phyloP scores from a whole-genome alignment of 768 basidiomycete species.

The Hortiboletus campestris region DNA sequence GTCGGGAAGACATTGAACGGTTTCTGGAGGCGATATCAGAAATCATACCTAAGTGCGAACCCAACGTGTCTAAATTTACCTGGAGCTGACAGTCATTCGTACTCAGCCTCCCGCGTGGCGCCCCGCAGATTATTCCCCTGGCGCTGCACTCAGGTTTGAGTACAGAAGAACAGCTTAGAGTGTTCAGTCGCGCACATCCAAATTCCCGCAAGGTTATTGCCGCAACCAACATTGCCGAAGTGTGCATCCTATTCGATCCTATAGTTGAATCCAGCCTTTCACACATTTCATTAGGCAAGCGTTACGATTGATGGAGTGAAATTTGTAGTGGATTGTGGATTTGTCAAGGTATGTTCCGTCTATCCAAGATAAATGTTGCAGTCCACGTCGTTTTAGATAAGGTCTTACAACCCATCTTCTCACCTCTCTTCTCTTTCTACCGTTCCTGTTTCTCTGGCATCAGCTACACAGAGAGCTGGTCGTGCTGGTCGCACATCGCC shows the following conservation, averaged over 20 bases:
- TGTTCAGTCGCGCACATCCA: slow-evolving; percentile 75
- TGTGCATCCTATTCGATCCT: slow-evolving; percentile 25
- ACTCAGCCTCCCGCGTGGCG: slow-evolving; percentile 50
- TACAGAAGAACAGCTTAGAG: slow-evolving; percentile 81
- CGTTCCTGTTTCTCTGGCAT: slow-evolving; percentile 82
- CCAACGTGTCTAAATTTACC: not conserved
- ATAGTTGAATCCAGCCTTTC: not conserved
- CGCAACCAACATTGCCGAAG: slow-evolving; percentile 95
- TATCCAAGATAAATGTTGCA: not conserved
- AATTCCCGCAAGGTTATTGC: slow-evolving; percentile 88
- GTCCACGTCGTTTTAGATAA: slow-evolving; percentile 52
- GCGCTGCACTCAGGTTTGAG: slow-evolving; percentile 89
- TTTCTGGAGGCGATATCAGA: slow-evolving; percentile 81
- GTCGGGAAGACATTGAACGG: slow-evolving; percentile 93
- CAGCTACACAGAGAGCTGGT: slow-evolving; percentile 90
- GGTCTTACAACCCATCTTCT: slow-evolving; percentile 85
- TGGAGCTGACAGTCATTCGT: not conserved
- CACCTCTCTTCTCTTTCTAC: slow-evolving; percentile 81
- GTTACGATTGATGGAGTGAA: slow-evolving; percentile 96
- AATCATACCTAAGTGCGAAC: slow-evolving; percentile 62
- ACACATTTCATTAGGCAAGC: slow-evolving; percentile 59
- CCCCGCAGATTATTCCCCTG: slow-evolving; percentile 59
- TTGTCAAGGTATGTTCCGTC: slow-evolving; percentile 73
- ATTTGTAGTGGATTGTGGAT: slow-evolving; percentile 92
- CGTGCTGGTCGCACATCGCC: slow-evolving; percentile 92